phyloP scores from a whole-genome alignment of 2,329 filamentous ascomycete genomes.

The Apiospora pterosperma region DNA sequence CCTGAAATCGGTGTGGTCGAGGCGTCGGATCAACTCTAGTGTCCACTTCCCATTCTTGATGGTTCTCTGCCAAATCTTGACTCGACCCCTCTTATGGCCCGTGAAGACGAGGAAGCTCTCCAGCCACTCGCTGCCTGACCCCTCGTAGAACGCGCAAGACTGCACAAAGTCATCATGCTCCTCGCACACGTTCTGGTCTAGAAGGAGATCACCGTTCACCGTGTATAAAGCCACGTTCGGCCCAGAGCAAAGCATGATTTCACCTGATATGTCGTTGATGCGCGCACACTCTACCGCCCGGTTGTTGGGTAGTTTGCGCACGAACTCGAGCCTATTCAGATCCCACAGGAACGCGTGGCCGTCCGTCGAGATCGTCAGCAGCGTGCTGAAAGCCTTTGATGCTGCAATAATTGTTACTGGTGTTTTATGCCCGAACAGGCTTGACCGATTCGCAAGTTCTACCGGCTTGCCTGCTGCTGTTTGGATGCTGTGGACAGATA shows the following conservation, averaged over 20 bases:
- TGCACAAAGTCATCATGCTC: slow-evolving; percentile 72
- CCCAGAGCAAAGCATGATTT: slow-evolving; percentile 81
- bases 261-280: slow-evolving; percentile 88
- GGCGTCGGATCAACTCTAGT: slow-evolving; percentile 72
- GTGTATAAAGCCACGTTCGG: slow-evolving; percentile 76
- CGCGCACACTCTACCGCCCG: slow-evolving; percentile 67
- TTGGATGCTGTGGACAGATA: slow-evolving; percentile 76
- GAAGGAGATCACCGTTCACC: slow-evolving; percentile 78
- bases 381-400: slow-evolving; percentile 82
- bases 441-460: slow-evolving; percentile 74
- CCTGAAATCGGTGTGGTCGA: slow-evolving; percentile 74
- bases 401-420: slow-evolving; percentile 80
- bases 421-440: slow-evolving; percentile 85
- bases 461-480: slow-evolving; percentile 63
- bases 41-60: slow-evolving; percentile 63
- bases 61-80: slow-evolving; percentile 70
- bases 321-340: slow-evolving; percentile 83
- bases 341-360: slow-evolving; percentile 91
- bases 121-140: slow-evolving; percentile 85
- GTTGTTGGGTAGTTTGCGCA: slow-evolving; percentile 65
- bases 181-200: slow-evolving; percentile 77
- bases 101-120: slow-evolving; percentile 85
- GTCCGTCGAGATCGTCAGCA: slow-evolving; percentile 79
- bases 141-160: slow-evolving; percentile 90
- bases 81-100: slow-evolving; percentile 77